phyloP scores from a whole-genome alignment of 805 yeast genomes.

The Starmerella gropengiesseri region DNA sequence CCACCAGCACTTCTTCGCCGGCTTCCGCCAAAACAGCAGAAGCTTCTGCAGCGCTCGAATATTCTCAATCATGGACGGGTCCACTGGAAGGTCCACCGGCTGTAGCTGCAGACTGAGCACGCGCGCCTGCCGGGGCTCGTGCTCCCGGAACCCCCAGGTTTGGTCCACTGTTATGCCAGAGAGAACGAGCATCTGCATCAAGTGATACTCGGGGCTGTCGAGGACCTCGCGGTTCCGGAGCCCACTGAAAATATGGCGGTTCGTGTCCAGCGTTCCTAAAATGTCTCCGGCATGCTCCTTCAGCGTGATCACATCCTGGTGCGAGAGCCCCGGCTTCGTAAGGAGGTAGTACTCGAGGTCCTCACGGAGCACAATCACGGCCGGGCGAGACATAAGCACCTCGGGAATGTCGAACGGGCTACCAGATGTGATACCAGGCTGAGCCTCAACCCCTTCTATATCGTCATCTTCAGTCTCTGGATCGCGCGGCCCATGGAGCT shows the following conservation, averaged over 20 bases:
- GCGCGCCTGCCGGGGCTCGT: constrained; percentile 81
- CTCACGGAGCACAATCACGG: constrained; percentile 83
- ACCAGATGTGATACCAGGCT: constrained; percentile 16
- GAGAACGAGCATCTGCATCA: constrained; percentile 86
- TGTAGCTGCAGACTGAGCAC: constrained; percentile 71
- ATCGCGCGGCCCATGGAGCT: constrained; percentile 9
- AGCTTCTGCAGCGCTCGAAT: constrained; percentile 44
- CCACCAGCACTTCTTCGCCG: constrained; percentile 99
- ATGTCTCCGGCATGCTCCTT: constrained; percentile 65
- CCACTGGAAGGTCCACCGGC: constrained; percentile 29
- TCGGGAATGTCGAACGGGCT: constrained; percentile 31
- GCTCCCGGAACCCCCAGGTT: constrained; percentile 79
- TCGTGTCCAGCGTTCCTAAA: constrained; percentile 40
- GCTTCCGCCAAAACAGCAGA: constrained; percentile 89
- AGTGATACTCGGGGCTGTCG: constrained; percentile 89
- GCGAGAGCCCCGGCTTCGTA: constrained; percentile 45
- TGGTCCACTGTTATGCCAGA: constrained; percentile 65
- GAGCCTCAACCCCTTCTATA: constrained; percentile 7
- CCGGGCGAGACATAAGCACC: constrained; percentile 68
- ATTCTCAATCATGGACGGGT: constrained; percentile 12
- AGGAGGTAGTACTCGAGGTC: constrained; percentile 89
- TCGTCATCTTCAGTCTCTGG: constrained; percentile 16
- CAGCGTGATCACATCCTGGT: constrained; percentile 47
- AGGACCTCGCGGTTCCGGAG: constrained; percentile 34
- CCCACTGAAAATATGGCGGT: constrained; percentile 55